Evolutionary conservation across 495 filamentous ascomycete genomes (phyloP).

Genomic region (Talaromyces thailandensis): DNA sequence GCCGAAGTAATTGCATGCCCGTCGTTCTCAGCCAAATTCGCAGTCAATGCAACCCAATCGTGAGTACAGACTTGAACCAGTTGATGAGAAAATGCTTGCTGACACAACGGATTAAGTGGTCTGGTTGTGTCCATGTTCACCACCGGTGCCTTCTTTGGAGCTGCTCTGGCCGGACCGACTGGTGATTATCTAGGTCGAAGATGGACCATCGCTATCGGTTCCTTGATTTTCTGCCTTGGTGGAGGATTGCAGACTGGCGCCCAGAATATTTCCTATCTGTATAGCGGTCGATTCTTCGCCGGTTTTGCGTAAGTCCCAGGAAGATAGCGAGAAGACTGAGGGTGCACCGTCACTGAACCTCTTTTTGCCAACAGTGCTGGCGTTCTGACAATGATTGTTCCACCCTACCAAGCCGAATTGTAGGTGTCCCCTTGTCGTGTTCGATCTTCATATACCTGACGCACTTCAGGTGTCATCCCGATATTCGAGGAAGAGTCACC

Average conservation of each 20-base stretch:
- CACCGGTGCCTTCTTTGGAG: conserved; percentile 32
- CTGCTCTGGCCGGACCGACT: conserved; percentile 26
- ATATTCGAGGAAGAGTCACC: conserved; percentile 34
- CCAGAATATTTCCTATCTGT: conserved; percentile 25
- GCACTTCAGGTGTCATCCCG: conserved; percentile 17
- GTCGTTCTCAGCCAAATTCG: conserved; percentile 42
- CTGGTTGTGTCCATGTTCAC: conserved; percentile 64
- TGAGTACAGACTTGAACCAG: neutral
- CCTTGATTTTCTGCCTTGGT: conserved; percentile 34
- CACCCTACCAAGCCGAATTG: conserved; percentile 37
- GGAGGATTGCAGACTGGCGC: conserved; percentile 35
- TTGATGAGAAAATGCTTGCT: neutral
- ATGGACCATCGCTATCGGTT: conserved; percentile 34
- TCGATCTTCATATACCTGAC: neutral
- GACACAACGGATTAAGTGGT: conserved; percentile 29
- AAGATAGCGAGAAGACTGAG: conserved; percentile 5
- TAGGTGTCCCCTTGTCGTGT: conserved; percentile 7
- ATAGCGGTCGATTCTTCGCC: conserved; percentile 33
- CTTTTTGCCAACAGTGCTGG: conserved; percentile 31
- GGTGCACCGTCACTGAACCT: conserved; percentile 15
- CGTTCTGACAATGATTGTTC: conserved; percentile 48
- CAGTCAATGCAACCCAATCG: conserved; percentile 37
- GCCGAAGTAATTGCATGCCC: conserved; percentile 47
- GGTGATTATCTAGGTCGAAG: conserved; percentile 33
- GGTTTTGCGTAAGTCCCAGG: conserved; percentile 47